Base-by-base conservation (phyloP, 2,329 filamentous ascomycete genomes). In the Aspergillus tubingensis region DNA sequence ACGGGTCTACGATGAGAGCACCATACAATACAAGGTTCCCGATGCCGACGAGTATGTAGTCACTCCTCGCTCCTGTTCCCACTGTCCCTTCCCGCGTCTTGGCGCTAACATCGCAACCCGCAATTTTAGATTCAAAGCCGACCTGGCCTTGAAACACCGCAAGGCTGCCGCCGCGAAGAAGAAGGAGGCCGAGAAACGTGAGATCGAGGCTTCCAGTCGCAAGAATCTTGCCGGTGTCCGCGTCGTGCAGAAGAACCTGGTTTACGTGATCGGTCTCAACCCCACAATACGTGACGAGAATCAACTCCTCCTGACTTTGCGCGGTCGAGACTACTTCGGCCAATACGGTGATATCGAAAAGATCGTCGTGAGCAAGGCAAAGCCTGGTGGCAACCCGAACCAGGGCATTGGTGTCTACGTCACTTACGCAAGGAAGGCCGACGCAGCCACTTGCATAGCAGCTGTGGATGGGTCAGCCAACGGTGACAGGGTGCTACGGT, bases 311-410 rank as follows among this genome's bases (percentile, higher is more conserved):
- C 91, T 94, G 76, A 97, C 93, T 0, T 81, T 99, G 50, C 88
- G 96, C 59, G 93, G 93, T 63, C 87, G 88, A 52, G 91, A 97
- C 71, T 99, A 97, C 74, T 99, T 99, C 71, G 95, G 95, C 5
- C 95, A 99, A 76, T 99, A 99, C 74, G 95, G 95, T 68, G 95
- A 94, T 73, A 99, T 99, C 68, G 90, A 96, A 73, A 99, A 99
- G 77, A 98, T 99, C 59, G 96, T 96, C 57, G 96, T 99, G 67
- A 98, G 93, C 82, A 97, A 96, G 76, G 87, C 92, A 43, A 96
- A 96, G 76, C 91, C 94, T 64, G 82, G 83, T 49, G 81, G 83
- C 36, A 81, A 85, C 58, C 82, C 83, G 57, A 91, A 92, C 67
- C 91, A 95, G 69, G 96, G 93, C 0, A 89, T 99, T 5, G 95